Conservation (phyloP, 208 protist species). For the Trypanosoma vivax region DNA sequence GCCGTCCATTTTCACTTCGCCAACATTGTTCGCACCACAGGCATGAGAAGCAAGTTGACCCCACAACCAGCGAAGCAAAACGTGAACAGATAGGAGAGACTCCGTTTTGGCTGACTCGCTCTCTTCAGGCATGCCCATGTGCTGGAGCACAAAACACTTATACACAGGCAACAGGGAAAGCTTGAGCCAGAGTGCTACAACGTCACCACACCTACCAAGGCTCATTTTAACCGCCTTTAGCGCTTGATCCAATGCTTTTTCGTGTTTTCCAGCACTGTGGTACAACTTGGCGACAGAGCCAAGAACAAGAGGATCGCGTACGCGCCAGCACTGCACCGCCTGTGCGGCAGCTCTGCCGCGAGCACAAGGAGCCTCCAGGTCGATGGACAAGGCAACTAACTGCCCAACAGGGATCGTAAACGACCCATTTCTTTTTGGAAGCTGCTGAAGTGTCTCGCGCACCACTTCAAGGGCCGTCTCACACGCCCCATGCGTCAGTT, state of each 20-base stretch:
- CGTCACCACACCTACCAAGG: constrained; percentile 41
- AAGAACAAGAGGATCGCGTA: constrained; percentile 66
- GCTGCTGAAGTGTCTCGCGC: constrained; percentile 44
- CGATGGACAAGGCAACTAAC: constrained; percentile 54
- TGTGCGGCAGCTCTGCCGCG: constrained; percentile 52
- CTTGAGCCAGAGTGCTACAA: constrained; percentile 60
- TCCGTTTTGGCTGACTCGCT: constrained; percentile 4
- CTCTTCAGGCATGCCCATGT: constrained; percentile 14
- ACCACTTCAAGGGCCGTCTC: constrained; percentile 55
- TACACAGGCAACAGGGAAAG: constrained; percentile 34
- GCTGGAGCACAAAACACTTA: constrained; percentile 1
- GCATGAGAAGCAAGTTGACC: constrained; percentile 8
- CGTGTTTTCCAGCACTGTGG: constrained; percentile 42
- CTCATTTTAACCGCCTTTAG: constrained; percentile 50
- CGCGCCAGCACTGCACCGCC: constrained; percentile 64
- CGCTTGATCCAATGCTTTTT: constrained; percentile 54
- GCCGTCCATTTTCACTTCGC: background rate
- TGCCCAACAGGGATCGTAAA: constrained; percentile 43
- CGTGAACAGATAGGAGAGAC: background rate
- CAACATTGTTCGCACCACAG: no score
- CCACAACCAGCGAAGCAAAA: constrained; percentile 14
- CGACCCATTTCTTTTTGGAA: constrained; percentile 63
- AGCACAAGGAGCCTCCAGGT: constrained; percentile 43
- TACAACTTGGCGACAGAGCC: constrained; percentile 66
- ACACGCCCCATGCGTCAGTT: constrained; percentile 28